Conservation (phyloP, 2,329 filamentous ascomycete species). For the Didymella segeticola region DNA sequence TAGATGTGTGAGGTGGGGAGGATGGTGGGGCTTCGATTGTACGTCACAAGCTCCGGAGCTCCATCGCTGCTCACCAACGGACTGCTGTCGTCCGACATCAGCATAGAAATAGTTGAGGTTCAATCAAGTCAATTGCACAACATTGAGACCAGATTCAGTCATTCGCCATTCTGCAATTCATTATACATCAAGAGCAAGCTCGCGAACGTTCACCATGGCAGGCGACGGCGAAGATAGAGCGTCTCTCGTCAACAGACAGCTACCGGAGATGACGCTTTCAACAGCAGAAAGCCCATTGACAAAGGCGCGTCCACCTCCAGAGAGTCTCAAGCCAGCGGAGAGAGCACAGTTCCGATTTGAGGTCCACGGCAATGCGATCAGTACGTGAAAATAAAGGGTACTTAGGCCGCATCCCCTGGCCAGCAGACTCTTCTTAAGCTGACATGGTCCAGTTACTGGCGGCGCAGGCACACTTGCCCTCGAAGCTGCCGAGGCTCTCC, state of each 20-base stretch:
- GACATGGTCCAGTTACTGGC: constrained; percentile 61
- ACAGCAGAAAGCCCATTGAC: constrained; percentile 52
- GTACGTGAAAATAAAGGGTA: constrained; percentile 48
- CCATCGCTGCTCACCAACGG: constrained; percentile 9
- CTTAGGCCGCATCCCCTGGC: not conserved
- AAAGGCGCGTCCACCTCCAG: constrained; percentile 53
- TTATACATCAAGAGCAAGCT: not conserved
- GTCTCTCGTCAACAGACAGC: constrained; percentile 52
- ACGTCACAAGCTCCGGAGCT: constrained; percentile 12
- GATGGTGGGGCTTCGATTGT: constrained; percentile 7
- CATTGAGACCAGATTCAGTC: not conserved
- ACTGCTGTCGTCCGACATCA: constrained; percentile 16
- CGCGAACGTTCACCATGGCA: constrained; percentile 35
- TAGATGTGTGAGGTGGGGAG: not conserved
- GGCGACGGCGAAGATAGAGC: constrained; percentile 50
- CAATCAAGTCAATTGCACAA: not conserved
- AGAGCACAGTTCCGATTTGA: constrained; percentile 58
- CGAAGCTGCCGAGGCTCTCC: constrained; percentile 65
- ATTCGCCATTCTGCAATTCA: not conserved
- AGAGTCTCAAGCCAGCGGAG: constrained; percentile 50
- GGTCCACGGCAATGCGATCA: constrained; percentile 61
- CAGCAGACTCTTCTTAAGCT: constrained; percentile 1
- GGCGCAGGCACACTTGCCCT: constrained; percentile 70
- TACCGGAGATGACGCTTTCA: constrained; percentile 60
- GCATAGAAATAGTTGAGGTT: constrained; percentile 7